These are phyloP conservation scores for Laguncularia racemosa DNA, from an alignment of 345 rosid genomes.

Conservation along the genomic window DNA sequence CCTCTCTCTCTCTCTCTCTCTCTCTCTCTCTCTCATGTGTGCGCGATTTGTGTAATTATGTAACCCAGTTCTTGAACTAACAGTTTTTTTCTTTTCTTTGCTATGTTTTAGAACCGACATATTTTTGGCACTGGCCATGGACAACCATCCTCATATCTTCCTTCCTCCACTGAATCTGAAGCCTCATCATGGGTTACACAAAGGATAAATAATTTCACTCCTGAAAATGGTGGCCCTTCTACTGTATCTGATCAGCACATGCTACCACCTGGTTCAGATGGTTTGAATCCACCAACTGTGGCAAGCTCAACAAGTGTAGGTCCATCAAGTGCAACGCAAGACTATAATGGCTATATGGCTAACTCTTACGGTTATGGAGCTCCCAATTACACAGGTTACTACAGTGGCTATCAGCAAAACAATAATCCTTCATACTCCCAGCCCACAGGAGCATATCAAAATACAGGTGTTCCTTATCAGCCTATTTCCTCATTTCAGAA, in stretches of 20 bases:
- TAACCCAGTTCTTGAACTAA: not conserved
- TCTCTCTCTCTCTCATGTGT: too few relatives aligned
- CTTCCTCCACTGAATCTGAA: constrained; percentile 35
- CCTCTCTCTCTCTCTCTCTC: too few relatives aligned
- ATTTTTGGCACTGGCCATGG: constrained; percentile 55
- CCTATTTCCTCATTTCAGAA: constrained; percentile 99
- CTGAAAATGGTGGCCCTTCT: constrained; percentile 48
- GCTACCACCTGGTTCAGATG: constrained; percentile 43
- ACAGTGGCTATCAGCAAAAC: constrained; percentile 68
- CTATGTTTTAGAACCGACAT: constrained; percentile 42
- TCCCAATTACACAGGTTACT: constrained; percentile 70
- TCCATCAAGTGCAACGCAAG: constrained; percentile 45
- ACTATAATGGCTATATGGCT: constrained; percentile 45
- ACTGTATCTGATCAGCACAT: constrained; percentile 48
- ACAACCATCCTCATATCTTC: constrained; percentile 42
- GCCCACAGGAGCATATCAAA: constrained; percentile 91
- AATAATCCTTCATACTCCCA: constrained; percentile 65
- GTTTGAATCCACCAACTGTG: constrained; percentile 36
- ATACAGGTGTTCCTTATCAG: constrained; percentile 99
- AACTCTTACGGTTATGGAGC: constrained; percentile 68
- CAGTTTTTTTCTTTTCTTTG: not conserved
- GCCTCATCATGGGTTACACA: constrained; percentile 46
- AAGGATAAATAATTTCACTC: constrained; percentile 39
- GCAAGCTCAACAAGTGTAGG: constrained; percentile 55
- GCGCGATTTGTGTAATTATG: constrained; percentile 2